Evolutionary conservation across 2,329 filamentous ascomycete species (phyloP).

Genomic region (Cladosporium colombiae): DNA sequence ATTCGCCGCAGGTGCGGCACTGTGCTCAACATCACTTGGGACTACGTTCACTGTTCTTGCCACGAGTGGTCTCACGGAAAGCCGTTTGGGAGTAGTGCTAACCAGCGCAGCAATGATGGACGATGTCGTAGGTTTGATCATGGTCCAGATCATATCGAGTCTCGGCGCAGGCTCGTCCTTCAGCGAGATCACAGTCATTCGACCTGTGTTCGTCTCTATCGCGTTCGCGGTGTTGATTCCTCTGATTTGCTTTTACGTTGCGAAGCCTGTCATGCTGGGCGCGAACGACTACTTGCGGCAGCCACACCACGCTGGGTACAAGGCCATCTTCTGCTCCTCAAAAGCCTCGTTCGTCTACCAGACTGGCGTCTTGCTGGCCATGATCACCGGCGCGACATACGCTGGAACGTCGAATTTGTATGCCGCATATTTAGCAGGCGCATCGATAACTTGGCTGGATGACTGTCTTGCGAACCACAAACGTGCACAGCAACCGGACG

Average conservation of each 20-base stretch:
- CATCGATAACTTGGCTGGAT: constrained; percentile 62
- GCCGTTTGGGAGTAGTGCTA: constrained; percentile 62
- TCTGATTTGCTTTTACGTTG: constrained; percentile 49
- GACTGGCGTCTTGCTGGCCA: constrained; percentile 51
- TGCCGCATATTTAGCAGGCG: constrained; percentile 61
- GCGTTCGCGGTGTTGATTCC: constrained; percentile 54
- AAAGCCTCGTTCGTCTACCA: constrained; percentile 50
- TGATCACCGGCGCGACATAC: constrained; percentile 56
- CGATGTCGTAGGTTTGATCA: constrained; percentile 74
- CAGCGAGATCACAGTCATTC: constrained; percentile 46
- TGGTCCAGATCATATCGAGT: constrained; percentile 74
- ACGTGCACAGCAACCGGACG: background rate
- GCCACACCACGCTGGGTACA: background rate
- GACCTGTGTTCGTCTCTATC: constrained; percentile 54
- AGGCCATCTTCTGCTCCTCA: constrained; percentile 12
- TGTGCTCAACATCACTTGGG: constrained; percentile 73
- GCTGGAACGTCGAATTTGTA: constrained; percentile 65
- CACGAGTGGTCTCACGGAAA: constrained; percentile 59
- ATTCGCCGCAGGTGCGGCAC: constrained; percentile 71
- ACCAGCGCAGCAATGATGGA: constrained; percentile 78
- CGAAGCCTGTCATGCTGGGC: constrained; percentile 44
- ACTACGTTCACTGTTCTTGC: constrained; percentile 67
- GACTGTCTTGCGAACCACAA: constrained; percentile 15
- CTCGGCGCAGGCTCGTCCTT: constrained; percentile 51
- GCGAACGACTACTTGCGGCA: background rate